These are phyloP conservation scores for Spinacia oleracea DNA, from an alignment of 179 eudicot species.

Conservation along the genomic window DNA sequence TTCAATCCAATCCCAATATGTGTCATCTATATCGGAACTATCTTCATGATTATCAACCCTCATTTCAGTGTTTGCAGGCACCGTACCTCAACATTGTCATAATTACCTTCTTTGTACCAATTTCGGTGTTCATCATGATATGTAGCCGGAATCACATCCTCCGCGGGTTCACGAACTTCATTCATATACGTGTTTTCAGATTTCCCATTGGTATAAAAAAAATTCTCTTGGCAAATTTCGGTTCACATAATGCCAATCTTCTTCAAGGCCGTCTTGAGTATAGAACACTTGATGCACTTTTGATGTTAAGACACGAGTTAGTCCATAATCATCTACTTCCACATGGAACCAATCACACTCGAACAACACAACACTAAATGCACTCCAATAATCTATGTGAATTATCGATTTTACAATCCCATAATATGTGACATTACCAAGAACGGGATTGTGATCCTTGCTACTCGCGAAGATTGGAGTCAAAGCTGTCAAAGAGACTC, in stretches of 20 bases:
- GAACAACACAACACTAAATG: too few relatives aligned
- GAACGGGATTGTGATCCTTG: neutral
- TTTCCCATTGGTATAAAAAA: neutral
- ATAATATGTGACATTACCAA: neutral
- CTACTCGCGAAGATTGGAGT: neutral
- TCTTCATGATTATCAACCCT: neutral
- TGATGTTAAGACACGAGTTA: neutral
- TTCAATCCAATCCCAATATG: conserved; percentile 7
- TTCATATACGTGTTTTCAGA: neutral
- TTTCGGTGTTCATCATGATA: too few relatives aligned
- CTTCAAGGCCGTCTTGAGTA: too few relatives aligned
- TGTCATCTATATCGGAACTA: neutral
- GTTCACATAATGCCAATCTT: neutral
- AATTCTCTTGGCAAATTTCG: too few relatives aligned
- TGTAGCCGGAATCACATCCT: too few relatives aligned
- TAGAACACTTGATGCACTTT: neutral
- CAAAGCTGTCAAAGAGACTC: neutral
- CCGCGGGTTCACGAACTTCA: too few relatives aligned
- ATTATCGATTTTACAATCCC: too few relatives aligned
- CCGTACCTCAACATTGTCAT: neutral
- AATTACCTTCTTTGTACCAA: too few relatives aligned
- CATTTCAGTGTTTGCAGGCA: neutral
- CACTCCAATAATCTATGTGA: too few relatives aligned
- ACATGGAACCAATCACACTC: too few relatives aligned
- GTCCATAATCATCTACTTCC: neutral